Base-by-base conservation (phyloP, 106 monocot genomes). In the Dioscorea dumetorum region DNA sequence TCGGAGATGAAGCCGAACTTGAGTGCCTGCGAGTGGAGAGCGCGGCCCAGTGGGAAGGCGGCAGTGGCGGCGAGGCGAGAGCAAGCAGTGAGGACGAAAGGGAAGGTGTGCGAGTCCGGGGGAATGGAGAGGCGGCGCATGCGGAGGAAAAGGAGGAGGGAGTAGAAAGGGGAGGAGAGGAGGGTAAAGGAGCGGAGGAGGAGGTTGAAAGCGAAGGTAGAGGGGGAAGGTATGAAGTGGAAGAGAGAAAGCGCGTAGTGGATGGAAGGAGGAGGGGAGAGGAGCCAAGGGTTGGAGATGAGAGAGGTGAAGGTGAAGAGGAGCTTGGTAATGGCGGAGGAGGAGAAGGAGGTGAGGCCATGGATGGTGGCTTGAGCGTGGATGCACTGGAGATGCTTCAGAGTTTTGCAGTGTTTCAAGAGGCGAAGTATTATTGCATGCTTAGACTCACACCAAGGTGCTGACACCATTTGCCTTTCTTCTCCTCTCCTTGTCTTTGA, bases 41-140 rank as follows among this genome's bases (percentile, higher is more conserved):
- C 32, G 14, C 54, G 62, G 70, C 61, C 73, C 49, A 72, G 68
- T 48, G 21, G 20, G 64, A 33, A 49, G 28, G 3, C 28, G 28
- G 28, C 28, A 18, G 53, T 28, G 10, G 23, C 14, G 64, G 69
- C 24, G 50, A 79, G 57, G 52, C 22, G 63, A 64, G 76, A n/a
- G 74, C 31, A 59, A 48, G 83, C 73, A 8, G 64, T 65, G 67
- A 84, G 60, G 64, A 68, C 71, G 73, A 82, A 82, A n/a, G 84
- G 84, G 77, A 84, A 79, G 24, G 88, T 74, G 75, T 79, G 84
- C 63, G 41, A 33, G 73, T 81, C 71, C 50, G 82, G 88, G 5
- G 70, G 66, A 12, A 82, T 64, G 69, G 67, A 50, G 51, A 51
- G 50, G 79, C 73, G 70, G 54, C 68, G 81, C 68, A 81, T 62